These are phyloP conservation scores for Paracoccidioides lutzii DNA, from an alignment of 2,329 filamentous ascomycete genomes.

Conservation along the genomic window DNA sequence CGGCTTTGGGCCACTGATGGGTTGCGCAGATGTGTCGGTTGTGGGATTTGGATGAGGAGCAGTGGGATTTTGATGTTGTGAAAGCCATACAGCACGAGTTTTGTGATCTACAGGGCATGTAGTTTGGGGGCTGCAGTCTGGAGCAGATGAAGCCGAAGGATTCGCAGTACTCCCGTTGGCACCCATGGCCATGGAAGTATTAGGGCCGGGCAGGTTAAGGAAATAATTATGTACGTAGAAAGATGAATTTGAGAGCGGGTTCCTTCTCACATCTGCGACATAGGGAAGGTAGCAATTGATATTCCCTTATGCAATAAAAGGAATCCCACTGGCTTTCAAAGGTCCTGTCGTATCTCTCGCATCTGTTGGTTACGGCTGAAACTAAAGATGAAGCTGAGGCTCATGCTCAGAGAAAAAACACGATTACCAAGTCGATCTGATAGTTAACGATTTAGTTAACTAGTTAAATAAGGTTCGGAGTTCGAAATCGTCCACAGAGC, in stretches of 20 bases:
- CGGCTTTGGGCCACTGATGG: slow-evolving; percentile 12
- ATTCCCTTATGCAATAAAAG: too few relatives aligned
- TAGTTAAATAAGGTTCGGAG: not conserved
- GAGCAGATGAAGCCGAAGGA: slow-evolving; percentile 8
- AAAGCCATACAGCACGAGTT: slow-evolving; percentile 75
- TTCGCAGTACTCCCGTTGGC: slow-evolving; percentile 24
- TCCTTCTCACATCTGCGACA: not conserved
- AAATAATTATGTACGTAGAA: slow-evolving; percentile 5
- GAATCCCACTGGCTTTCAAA: too few relatives aligned
- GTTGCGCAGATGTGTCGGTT: slow-evolving; percentile 12
- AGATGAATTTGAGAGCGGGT: not conserved
- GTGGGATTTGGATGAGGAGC: slow-evolving; percentile 21
- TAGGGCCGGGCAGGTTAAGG: slow-evolving; percentile 2
- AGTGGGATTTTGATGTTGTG: slow-evolving; percentile 41
- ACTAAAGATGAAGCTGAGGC: not conserved
- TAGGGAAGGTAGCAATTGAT: not conserved
- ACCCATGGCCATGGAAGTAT: slow-evolving; percentile 20
- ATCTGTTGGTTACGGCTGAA: too few relatives aligned
- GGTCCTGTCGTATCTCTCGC: too few relatives aligned
- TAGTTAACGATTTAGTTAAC: not conserved
- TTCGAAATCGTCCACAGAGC: not conserved
- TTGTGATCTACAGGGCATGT: slow-evolving; percentile 84
- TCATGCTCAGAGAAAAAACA: not conserved
- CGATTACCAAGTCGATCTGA: not conserved
- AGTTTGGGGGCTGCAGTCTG: slow-evolving; percentile 16